Conservation (phyloP, 768 basidiomycete genomes). For the Auricularia cornea region DNA sequence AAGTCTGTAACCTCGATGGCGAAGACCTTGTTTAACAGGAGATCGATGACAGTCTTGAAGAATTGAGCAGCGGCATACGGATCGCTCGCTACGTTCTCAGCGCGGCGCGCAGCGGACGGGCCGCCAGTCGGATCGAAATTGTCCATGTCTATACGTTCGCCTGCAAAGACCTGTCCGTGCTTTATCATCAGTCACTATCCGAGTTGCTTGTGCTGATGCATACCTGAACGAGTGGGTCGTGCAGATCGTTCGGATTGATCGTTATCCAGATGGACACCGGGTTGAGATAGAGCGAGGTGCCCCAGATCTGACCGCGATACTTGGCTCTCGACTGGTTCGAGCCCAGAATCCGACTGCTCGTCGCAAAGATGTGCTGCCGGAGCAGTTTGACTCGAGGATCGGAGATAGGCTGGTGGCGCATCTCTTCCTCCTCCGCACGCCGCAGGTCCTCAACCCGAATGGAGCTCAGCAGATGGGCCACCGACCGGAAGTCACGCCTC, state of each 20-base stretch:
- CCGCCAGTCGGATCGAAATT: constrained; percentile 20
- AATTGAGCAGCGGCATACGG: constrained; percentile 36
- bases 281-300: constrained; percentile 19
- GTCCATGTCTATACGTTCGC: constrained; percentile 37
- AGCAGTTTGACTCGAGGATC: constrained; percentile 7
- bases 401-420: not conserved
- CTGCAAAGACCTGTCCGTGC: constrained; percentile 35
- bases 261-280: constrained; percentile 37
- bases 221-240: constrained; percentile 39
- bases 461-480: constrained; percentile 14
- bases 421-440: constrained; percentile 29
- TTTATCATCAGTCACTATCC: no score
- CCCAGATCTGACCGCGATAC: constrained; percentile 28
- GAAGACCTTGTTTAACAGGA: constrained; percentile 26
- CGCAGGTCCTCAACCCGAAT: constrained; percentile 24
- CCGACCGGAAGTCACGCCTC: constrained; percentile 13
- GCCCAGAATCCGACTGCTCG: constrained; percentile 13
- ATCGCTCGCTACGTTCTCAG: constrained; percentile 26
- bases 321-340: constrained; percentile 5
- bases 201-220: no score
- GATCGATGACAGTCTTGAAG: constrained; percentile 28
- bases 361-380: constrained; percentile 9
- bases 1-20: constrained; percentile 19
- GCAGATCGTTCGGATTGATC: constrained; percentile 32
- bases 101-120: constrained; percentile 15